Base-by-base conservation (phyloP, 2,329 filamentous ascomycete genomes). In the Dothiorella sarmentorum region DNA sequence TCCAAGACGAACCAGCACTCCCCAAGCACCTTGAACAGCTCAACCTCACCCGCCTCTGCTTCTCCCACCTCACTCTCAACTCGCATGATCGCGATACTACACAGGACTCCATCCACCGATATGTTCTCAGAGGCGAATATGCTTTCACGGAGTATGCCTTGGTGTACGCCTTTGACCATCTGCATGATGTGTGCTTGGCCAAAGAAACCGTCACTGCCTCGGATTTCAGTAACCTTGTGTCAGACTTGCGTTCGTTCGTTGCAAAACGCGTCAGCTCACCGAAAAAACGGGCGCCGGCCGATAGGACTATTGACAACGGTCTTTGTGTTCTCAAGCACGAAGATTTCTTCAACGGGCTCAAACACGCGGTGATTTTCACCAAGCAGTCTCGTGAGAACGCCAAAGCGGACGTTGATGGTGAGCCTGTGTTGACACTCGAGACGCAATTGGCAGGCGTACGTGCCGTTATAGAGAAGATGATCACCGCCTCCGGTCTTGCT, bases 101-200 rank as follows among this genome's bases (percentile, higher is more conserved):
- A 4, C 11, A 37, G 18, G 38, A 51, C 2, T n/a, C 11, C 1
- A 17, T 56, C 18, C n/a, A 51, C 11, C 4, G 20, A 11, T 40
- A 11, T 3, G 20, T 59, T 20, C 40, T n/a, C 4, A 17, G 26
- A 4, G 60, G 60, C 11, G 24, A 61, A n/a, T 61, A 59, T 27
- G 27, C 27, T 2, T 61, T 61, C 33, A n/a, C 44, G 4, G 60
- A 61, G 13, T 61, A 61, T 44, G 56, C 60, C 24, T 51, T 27
- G 15, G 24, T 20, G 6, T 52, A 52, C 27, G 59, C 56, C 42
- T 26, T 52, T 24, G 35, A 22, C 10, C 60, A 61, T 29, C 29
- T 61, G 10, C 15, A 38, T 2, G 35, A 38, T 13, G 10, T 9
- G 4, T 38, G 35, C 20, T 3, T 38, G 15, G 10, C 17, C 9